A percentile compares a stretch with the other conserved stretches of the same genome.
These are phyloP conservation scores for Solanum hybrid DNA, from an alignment of 305 asterid species.

Conservation along the genomic window DNA sequence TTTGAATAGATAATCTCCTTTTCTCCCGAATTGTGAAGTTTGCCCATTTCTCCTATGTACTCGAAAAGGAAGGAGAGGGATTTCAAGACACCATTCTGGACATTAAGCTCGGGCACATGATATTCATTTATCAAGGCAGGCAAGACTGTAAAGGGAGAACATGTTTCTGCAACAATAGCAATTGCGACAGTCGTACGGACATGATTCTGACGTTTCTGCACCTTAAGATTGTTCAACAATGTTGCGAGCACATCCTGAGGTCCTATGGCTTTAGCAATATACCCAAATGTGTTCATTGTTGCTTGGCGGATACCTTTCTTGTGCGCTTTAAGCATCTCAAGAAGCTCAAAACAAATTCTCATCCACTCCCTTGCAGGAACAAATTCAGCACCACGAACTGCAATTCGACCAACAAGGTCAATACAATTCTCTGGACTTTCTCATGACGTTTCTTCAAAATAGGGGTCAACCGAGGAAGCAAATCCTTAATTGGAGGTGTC, in stretches of 20 bases:
- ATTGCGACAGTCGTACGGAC: constrained; percentile 97
- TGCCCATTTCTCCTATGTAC: constrained; percentile 98
- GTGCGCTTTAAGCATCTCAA: constrained; percentile 98
- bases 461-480: constrained; percentile 90
- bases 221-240: constrained; percentile 79
- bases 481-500: constrained; percentile 94
- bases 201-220: constrained; percentile 95
- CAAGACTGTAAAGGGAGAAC: constrained; percentile 85
- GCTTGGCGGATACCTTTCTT: constrained; percentile 96
- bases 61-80: constrained; percentile 86
- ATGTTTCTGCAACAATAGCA: constrained; percentile 94
- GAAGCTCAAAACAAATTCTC: constrained; percentile 95
- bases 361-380: constrained; percentile 98
- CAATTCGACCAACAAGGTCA: constrained; percentile 91
- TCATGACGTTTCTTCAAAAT: constrained; percentile 92
- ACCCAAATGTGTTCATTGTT: constrained; percentile 89
- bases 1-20: too few relatives aligned
- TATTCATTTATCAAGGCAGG: constrained; percentile 95
- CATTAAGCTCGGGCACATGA: constrained; percentile 92
- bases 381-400: constrained; percentile 93
- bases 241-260: constrained; percentile 97
- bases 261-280: constrained; percentile 92
- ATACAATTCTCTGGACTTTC: constrained; percentile 96
- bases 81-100: constrained; percentile 90
- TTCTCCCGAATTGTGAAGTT: neutral